phyloP scores from a whole-genome alignment of 2,329 filamentous ascomycete genomes.

The Penicillium freii region DNA sequence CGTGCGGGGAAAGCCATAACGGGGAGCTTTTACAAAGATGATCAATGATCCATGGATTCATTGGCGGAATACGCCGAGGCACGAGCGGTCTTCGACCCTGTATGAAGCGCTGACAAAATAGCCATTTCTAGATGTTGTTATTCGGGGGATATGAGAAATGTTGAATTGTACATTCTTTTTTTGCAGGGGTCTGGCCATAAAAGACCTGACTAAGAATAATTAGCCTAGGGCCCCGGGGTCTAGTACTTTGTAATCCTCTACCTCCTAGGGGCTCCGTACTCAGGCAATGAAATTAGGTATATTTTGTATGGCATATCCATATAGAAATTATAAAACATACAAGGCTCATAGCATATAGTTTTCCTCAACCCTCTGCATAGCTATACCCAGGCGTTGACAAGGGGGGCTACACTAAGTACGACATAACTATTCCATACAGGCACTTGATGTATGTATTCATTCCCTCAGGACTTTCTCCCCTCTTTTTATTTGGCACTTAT shows the following conservation, averaged over 20 bases:
- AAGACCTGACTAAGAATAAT: background rate
- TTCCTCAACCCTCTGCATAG: background rate
- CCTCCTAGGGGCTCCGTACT: too few species aligned
- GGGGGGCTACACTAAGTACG: too few species aligned
- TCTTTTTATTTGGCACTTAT: too few species aligned
- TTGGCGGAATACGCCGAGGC: slow-evolving; percentile 7
- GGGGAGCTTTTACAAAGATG: background rate
- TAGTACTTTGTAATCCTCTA: background rate
- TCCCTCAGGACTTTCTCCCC: too few species aligned
- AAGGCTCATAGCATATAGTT: background rate
- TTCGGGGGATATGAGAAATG: background rate
- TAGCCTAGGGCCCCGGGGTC: background rate
- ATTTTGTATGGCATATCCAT: background rate
- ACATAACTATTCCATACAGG: too few species aligned
- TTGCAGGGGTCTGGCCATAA: background rate
- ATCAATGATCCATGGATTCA: background rate
- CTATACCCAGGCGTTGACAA: background rate
- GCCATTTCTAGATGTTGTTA: slow-evolving; percentile 2
- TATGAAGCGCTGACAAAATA: slow-evolving; percentile 6
- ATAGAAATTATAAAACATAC: background rate
- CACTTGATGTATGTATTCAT: too few species aligned
- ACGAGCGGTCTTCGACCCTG: background rate
- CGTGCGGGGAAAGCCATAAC: slow-evolving; percentile 8
- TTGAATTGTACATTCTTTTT: background rate
- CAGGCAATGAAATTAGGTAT: background rate